Evolutionary conservation across 345 rosid genomes (phyloP).

Genomic region (Kernera saxatilis): DNA sequence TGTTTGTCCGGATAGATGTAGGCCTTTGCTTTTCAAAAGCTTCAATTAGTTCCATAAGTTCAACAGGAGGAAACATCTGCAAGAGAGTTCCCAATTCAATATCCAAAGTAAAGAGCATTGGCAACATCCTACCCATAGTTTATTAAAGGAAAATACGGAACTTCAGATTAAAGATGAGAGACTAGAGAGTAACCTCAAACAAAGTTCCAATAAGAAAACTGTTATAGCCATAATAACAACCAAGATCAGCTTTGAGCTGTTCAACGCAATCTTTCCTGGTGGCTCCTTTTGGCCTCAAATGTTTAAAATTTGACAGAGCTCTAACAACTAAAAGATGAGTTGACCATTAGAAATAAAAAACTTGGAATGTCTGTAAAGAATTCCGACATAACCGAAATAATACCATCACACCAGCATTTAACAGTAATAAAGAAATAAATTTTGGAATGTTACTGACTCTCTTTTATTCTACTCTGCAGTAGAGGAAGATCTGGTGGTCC

Average conservation of each 20-base stretch:
- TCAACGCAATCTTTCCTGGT: conserved; percentile 61
- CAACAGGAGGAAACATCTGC: conserved; percentile 94
- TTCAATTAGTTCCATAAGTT: conserved; percentile 89
- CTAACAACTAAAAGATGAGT: conserved; percentile 56
- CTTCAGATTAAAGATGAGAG: not conserved
- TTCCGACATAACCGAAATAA: not conserved
- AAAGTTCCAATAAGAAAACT: conserved; percentile 71
- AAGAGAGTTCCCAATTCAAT: conserved; percentile 15
- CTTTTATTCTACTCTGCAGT: conserved; percentile 73
- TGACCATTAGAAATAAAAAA: not conserved
- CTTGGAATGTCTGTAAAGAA: not conserved
- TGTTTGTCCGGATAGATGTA: conserved; percentile 76
- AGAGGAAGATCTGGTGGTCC: conserved; percentile 73
- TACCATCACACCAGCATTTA: not conserved
- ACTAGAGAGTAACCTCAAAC: conserved; percentile 55
- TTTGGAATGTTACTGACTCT: conserved; percentile 47
- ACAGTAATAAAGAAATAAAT: not conserved
- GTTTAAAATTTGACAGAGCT: conserved; percentile 67
- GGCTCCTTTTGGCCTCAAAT: conserved; percentile 56
- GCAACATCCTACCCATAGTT: not conserved
- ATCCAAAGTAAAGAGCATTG: not conserved
- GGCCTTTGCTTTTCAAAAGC: conserved; percentile 95
- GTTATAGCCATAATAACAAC: conserved; percentile 87
- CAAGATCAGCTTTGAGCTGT: conserved; percentile 71
- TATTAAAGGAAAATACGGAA: not conserved